A percentile compares a stretch with the other conserved stretches of the same genome.
These are phyloP conservation scores for Mrakia blollopis DNA, from an alignment of 768 basidiomycete species.

Conservation along the genomic window DNA sequence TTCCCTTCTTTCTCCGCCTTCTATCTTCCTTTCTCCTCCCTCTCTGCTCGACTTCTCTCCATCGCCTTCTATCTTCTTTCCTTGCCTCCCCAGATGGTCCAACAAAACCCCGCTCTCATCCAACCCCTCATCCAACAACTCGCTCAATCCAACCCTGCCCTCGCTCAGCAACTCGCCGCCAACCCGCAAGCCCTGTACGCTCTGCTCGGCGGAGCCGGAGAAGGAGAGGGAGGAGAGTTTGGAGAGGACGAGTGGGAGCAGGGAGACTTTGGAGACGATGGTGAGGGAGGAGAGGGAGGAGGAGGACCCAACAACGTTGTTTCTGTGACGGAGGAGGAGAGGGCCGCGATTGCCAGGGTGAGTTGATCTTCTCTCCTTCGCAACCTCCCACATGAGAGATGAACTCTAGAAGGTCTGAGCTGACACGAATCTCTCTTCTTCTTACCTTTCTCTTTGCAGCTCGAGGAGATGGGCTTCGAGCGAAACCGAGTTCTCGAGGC, in stretches of 20 bases:
- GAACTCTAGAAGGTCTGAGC: not conserved
- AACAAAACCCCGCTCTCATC: slow-evolving; percentile 68
- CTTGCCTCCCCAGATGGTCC: slow-evolving; percentile 50
- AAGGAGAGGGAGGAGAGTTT: slow-evolving; percentile 39
- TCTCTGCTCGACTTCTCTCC: not conserved
- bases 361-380: slow-evolving; percentile 41
- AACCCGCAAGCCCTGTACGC: slow-evolving; percentile 68
- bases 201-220: slow-evolving; percentile 53
- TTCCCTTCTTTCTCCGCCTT: too few species aligned
- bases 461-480: slow-evolving; percentile 81
- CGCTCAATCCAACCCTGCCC: slow-evolving; percentile 62
- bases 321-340: slow-evolving; percentile 78
- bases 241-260: slow-evolving; percentile 43
- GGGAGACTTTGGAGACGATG: slow-evolving; percentile 38
- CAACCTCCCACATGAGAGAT: not conserved
- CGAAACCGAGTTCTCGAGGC: slow-evolving; percentile 78
- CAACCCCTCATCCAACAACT: slow-evolving; percentile 83
- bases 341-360: slow-evolving; percentile 81
- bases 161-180: slow-evolving; percentile 52
- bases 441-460: slow-evolving; percentile 50
- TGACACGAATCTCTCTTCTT: not conserved
- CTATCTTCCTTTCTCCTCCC: not conserved
- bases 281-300: slow-evolving; percentile 40
- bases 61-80: too few species aligned
- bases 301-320: slow-evolving; percentile 56